A percentile compares a stretch with the other conserved stretches of the same genome.
These are phyloP conservation scores for Arthrinium puccinioides DNA, from an alignment of 2,329 filamentous ascomycete species.

Conservation along the genomic window DNA sequence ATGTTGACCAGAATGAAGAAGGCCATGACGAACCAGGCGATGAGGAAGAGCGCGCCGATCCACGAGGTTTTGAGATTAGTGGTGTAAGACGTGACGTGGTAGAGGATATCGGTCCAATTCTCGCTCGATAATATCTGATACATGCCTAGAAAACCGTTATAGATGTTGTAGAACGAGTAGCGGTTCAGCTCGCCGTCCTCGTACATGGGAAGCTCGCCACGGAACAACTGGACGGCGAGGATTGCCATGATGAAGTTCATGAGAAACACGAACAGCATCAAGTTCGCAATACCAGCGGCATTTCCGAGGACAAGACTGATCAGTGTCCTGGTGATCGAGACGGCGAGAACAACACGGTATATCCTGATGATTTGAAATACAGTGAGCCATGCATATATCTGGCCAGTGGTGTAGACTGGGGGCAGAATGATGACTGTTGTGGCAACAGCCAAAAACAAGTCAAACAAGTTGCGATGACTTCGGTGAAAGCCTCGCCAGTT, in stretches of 20 bases:
- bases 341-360: constrained; percentile 84
- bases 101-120: constrained; percentile 87
- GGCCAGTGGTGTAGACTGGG: constrained; percentile 62
- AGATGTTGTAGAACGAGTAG: constrained; percentile 83
- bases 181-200: constrained; percentile 56
- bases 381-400: constrained; percentile 78
- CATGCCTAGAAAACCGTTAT: constrained; percentile 95
- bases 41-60: constrained; percentile 86
- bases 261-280: constrained; percentile 94
- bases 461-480: constrained; percentile 68
- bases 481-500: constrained; percentile 78
- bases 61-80: constrained; percentile 65
- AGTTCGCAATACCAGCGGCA: constrained; percentile 81
- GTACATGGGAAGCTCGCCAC: constrained; percentile 68
- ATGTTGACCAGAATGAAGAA: constrained; percentile 98
- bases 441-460: constrained; percentile 70
- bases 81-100: constrained; percentile 68
- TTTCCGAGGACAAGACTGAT: constrained; percentile 88
- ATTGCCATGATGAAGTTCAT: constrained; percentile 92
- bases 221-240: constrained; percentile 86
- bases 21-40: constrained; percentile 90
- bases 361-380: constrained; percentile 88
- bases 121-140: constrained; percentile 95
- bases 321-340: constrained; percentile 79
- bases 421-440: constrained; percentile 85